phyloP scores from a whole-genome alignment of 1,139 yeast genomes.

The Taiozyma sp. region DNA sequence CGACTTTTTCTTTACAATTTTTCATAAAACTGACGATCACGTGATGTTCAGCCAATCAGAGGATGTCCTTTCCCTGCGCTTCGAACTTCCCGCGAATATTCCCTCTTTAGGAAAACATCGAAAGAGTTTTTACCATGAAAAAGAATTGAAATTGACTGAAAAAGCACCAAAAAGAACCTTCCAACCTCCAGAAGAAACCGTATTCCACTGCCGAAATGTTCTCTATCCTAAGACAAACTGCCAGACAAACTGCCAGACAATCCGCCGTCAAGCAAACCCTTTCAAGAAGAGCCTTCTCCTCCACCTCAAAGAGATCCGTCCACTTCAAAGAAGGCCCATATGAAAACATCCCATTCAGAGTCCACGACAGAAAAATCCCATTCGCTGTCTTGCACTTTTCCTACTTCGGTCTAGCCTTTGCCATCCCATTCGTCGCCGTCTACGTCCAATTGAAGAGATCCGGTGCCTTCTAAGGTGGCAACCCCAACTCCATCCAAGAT shows the following conservation, averaged over 20 bases:
- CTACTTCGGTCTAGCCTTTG: constrained; percentile 58
- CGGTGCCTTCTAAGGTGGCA: constrained; percentile 42
- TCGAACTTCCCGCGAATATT: neutral
- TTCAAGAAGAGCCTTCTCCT: constrained; percentile 18
- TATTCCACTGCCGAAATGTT: constrained; percentile 22
- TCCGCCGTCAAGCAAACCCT: constrained; percentile 21
- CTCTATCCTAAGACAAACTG: constrained; percentile 25
- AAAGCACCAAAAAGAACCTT: neutral
- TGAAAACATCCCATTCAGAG: constrained; percentile 91
- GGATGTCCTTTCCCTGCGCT: neutral
- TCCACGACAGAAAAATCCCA: constrained; percentile 88
- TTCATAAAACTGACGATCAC: neutral
- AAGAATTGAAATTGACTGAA: neutral
- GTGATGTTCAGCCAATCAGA: constrained; percentile 5
- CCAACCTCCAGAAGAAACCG: too few species aligned
- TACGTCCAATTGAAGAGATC: constrained; percentile 74
- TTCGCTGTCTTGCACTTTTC: constrained; percentile 79
- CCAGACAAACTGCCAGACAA: constrained; percentile 29
- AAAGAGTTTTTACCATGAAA: neutral
- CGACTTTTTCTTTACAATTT: neutral
- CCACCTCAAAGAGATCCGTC: constrained; percentile 29
- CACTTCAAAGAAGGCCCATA: constrained; percentile 81
- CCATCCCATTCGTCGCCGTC: constrained; percentile 65
- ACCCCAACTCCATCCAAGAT: neutral
- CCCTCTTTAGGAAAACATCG: neutral